phyloP scores from a whole-genome alignment of 2,329 filamentous ascomycete species.

The Fusarium protoensiforme region DNA sequence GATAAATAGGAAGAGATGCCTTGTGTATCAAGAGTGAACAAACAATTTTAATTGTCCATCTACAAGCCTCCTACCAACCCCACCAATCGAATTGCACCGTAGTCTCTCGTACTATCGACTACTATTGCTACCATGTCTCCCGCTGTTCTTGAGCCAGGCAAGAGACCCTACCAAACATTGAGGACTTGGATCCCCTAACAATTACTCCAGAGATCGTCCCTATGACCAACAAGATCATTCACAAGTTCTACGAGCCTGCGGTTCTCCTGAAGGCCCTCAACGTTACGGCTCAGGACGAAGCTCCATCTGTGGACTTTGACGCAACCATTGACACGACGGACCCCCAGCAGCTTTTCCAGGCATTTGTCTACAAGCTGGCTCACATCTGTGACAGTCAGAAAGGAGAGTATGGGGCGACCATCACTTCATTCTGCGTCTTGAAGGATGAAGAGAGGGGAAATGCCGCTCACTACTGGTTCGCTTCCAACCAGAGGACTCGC shows the following conservation, averaged over 20 bases:
- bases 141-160: neutral
- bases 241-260: constrained; percentile 24
- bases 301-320: neutral
- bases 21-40: neutral
- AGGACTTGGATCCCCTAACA: neutral
- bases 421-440: constrained; percentile 40
- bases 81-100: neutral
- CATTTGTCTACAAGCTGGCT: constrained; percentile 29
- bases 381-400: constrained; percentile 21
- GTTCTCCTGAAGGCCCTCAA: constrained; percentile 17
- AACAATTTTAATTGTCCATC: neutral
- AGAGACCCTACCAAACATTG: neutral
- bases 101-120: neutral
- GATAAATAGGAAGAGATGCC: neutral
- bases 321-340: constrained; percentile 5
- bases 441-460: constrained; percentile 16
- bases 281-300: neutral
- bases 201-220: neutral
- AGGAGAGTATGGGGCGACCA: neutral
- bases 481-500: constrained; percentile 36
- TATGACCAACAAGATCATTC: neutral
- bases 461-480: constrained; percentile 38
- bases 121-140: neutral
- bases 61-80: no score
- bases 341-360: constrained; percentile 9